Evolutionary conservation across 2,329 filamentous ascomycete species (phyloP).

Genomic region (Rhynchosporium graminicola): DNA sequence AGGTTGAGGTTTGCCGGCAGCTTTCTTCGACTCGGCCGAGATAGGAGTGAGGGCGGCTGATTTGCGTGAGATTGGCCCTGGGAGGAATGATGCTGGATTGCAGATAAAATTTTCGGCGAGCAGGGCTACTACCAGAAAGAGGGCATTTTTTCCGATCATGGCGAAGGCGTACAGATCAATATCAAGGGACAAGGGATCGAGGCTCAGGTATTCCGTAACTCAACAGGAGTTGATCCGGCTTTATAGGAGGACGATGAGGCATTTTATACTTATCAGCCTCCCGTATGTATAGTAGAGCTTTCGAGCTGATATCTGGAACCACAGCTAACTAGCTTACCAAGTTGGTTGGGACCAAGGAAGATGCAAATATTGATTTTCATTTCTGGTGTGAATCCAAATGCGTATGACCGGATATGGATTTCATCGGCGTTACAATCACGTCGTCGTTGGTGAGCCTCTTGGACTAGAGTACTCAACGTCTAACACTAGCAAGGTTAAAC

Average conservation of each 20-base stretch:
- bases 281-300: too few relatives aligned
- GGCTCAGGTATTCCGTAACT: too few relatives aligned
- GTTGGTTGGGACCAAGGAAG: too few relatives aligned
- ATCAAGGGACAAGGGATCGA: not conserved
- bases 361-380: too few relatives aligned
- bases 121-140: not conserved
- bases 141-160: not conserved
- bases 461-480: not conserved
- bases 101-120: not conserved
- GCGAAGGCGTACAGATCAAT: too few relatives aligned
- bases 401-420: too few relatives aligned
- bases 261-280: too few relatives aligned
- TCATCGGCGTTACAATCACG: too few relatives aligned
- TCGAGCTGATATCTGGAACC: too few relatives aligned
- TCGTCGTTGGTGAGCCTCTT: too few relatives aligned
- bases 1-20: conserved; percentile 7
- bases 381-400: too few relatives aligned
- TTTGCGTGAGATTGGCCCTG: conserved; percentile 3
- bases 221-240: not conserved
- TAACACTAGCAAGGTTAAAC: not conserved
- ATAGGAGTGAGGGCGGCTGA: not conserved
- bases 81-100: conserved; percentile 7
- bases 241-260: not conserved
- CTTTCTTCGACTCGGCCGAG: conserved; percentile 3
- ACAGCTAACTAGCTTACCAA: too few relatives aligned